Evolutionary conservation across 2,329 filamentous ascomycete genomes (phyloP), one percentile per base, ranked within the genome.

Genomic region (Penicillium aurantiogriseum): DNA sequence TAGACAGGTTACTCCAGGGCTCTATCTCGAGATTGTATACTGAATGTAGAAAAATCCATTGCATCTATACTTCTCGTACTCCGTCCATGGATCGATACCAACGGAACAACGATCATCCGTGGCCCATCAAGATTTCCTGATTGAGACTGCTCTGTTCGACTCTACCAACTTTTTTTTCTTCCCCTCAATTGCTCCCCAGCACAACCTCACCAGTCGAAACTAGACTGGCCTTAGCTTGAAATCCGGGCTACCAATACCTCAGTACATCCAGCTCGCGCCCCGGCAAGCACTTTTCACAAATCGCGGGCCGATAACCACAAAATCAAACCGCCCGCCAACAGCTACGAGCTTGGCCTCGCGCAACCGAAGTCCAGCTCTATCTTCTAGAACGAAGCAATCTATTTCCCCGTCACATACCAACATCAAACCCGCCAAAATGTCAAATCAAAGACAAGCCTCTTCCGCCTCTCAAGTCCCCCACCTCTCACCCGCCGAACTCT

Each of bases 401-500:
- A 52, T 23, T 36, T 25, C 1, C 19, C 19, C 9, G 15, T 31
- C 5, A 15, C 21, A 23, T 2, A 35, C 2, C 6, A 21, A 35
- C n/a, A 29, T 3, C 9, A 36, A 11, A 35, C 2, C 36, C n/a
- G 13, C 29, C 50, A 58, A 63, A 63, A 89, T 91, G 85, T 81
- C 88, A 40, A 83, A 85, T 63, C 65, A 81, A 68, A 85, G 86
- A 69, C 85, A 86, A 77, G 85, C 86, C 69, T 72, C 72, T 21
- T 76, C 74, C 31, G 74, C 75, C 56, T 74, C 75, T 2, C 75
- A 77, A 63, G 72, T 73, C 51, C 75, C 84, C 44, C 87, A 91
- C 67, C 88, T 97, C 76, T 97, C 92, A 53, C 93, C 94, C 47
- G 92, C 94, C 70, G 94, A 99, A 80, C 90, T 99, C 69, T 92